phyloP scores from a whole-genome alignment of 2,329 filamentous ascomycete genomes.

The Fusarium xyrophilum region DNA sequence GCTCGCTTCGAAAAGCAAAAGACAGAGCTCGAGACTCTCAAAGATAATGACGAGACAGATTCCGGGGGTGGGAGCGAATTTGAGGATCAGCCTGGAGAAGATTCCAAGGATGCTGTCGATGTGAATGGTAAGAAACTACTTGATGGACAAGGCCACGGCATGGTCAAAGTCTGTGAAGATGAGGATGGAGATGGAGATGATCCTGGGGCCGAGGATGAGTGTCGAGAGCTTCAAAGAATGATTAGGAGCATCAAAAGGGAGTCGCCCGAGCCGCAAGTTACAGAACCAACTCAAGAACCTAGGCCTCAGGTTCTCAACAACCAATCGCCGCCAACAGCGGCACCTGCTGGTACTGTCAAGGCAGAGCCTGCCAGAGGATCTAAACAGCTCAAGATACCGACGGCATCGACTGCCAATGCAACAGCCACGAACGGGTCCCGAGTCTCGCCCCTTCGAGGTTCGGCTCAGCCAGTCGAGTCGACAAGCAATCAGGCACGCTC shows the following conservation, averaged over 20 bases:
- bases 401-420: not conserved
- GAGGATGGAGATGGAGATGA: constrained; percentile 62
- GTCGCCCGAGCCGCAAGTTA: not conserved
- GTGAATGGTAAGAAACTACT: constrained; percentile 69
- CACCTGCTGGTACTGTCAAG: constrained; percentile 13
- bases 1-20: constrained; percentile 71
- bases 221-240: constrained; percentile 68
- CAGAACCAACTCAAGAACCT: not conserved
- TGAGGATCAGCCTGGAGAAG: constrained; percentile 54
- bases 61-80: constrained; percentile 57
- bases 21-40: constrained; percentile 50
- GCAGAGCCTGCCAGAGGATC: constrained; percentile 6
- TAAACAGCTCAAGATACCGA: not conserved
- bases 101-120: constrained; percentile 65
- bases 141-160: constrained; percentile 69
- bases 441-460: not conserved
- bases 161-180: constrained; percentile 79
- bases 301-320: not conserved
- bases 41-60: constrained; percentile 48
- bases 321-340: not conserved
- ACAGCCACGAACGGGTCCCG: not conserved
- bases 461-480: not conserved
- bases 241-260: constrained; percentile 41
- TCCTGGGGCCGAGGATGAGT: constrained; percentile 52
- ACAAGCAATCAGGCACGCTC: not conserved